These are phyloP conservation scores for Starmera quercuum DNA, from an alignment of 805 yeast genomes.

Conservation along the genomic window DNA sequence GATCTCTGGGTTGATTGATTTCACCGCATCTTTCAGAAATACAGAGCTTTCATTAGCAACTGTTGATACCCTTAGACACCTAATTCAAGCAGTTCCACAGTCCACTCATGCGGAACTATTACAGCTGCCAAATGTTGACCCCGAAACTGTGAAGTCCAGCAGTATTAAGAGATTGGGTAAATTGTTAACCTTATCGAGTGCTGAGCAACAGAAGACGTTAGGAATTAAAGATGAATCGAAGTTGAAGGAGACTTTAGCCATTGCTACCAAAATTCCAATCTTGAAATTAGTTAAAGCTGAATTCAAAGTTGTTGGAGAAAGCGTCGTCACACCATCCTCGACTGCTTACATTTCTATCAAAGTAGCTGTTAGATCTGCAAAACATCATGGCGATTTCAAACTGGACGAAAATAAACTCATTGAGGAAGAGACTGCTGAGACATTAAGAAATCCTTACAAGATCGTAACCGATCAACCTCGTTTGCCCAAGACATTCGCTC, in stretches of 20 bases:
- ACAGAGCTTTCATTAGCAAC: constrained; percentile 55
- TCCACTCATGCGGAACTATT: constrained; percentile 54
- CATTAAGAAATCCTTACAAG: constrained; percentile 63
- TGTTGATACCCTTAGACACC: constrained; percentile 58
- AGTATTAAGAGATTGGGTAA: constrained; percentile 60
- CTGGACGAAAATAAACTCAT: constrained; percentile 25
- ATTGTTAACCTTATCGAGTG: constrained; percentile 49
- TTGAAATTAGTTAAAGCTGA: constrained; percentile 61
- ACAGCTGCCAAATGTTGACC: constrained; percentile 73
- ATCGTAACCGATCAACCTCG: constrained; percentile 61
- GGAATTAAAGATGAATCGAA: constrained; percentile 39
- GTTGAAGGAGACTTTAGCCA: constrained; percentile 39
- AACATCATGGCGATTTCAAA: constrained; percentile 38
- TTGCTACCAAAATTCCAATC: constrained; percentile 62
- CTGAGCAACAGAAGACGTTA: constrained; percentile 46
- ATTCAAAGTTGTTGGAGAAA: constrained; percentile 85
- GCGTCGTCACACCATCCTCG: constrained; percentile 60
- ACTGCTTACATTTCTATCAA: constrained; percentile 70
- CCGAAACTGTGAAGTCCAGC: constrained; percentile 28
- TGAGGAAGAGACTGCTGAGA: constrained; percentile 59
- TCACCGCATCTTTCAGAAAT: constrained; percentile 73
- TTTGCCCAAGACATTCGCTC: constrained; percentile 61
- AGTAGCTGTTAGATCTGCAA: constrained; percentile 67
- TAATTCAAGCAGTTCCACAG: constrained; percentile 67
- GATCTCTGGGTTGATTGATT: constrained; percentile 67